A percentile compares a stretch with the other conserved stretches of the same genome.
These are phyloP conservation scores for Pleoardoris graminearum DNA, from an alignment of 2,329 filamentous ascomycete genomes.

Conservation along the genomic window DNA sequence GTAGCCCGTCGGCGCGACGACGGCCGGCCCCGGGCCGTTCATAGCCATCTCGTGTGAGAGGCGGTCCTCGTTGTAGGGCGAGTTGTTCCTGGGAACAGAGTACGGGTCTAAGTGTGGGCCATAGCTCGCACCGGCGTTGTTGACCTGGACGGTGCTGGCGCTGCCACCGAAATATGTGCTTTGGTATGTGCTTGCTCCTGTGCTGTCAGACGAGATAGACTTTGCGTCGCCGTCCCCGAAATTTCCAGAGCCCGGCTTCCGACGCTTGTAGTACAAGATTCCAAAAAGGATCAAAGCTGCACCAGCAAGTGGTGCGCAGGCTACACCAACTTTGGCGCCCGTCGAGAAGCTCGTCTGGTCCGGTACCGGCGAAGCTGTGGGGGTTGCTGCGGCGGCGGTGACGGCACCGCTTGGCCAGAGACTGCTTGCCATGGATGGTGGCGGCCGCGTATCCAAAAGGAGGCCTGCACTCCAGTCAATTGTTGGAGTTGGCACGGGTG, in stretches of 20 bases:
- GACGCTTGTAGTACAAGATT: constrained; percentile 26
- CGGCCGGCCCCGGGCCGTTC: constrained; percentile 8
- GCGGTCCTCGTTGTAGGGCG: constrained; percentile 6
- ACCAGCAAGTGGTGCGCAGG: constrained; percentile 26
- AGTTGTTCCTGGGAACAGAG: constrained; percentile 6
- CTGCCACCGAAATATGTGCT: constrained; percentile 8
- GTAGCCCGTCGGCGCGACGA: constrained; percentile 3
- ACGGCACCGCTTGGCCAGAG: not conserved
- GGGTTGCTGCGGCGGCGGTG: not conserved
- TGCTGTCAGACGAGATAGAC: constrained; percentile 11
- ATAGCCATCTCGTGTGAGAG: constrained; percentile 3
- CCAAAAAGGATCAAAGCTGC: constrained; percentile 18
- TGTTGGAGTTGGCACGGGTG: not conserved
- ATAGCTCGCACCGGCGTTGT: constrained; percentile 16
- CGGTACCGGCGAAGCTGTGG: not conserved
- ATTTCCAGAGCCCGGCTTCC: constrained; percentile 6
- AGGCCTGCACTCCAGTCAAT: not conserved
- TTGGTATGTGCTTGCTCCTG: constrained; percentile 3
- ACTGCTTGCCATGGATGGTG: not conserved
- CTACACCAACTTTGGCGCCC: constrained; percentile 28
- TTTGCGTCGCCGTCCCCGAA: constrained; percentile 20
- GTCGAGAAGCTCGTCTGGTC: constrained; percentile 5
- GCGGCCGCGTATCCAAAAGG: not conserved
- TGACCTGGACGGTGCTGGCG: not conserved
- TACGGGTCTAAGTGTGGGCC: constrained; percentile 9